Evolutionary conservation across 2,329 filamentous ascomycete genomes (phyloP).

Genomic region (Xylaria digitata): DNA sequence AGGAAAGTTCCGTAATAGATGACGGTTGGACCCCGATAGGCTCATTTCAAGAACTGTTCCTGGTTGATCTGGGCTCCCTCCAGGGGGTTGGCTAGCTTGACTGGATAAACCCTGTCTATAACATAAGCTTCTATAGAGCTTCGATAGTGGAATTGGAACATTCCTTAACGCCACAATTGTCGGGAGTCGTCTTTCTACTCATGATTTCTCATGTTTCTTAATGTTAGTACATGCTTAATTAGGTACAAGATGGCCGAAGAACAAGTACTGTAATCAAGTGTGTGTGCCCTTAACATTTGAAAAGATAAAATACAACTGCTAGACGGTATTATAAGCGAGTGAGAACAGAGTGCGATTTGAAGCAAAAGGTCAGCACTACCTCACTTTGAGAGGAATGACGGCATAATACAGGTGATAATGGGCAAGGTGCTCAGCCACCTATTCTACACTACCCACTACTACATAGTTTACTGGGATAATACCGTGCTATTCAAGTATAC

Average conservation of each 20-base stretch:
- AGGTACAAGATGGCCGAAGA: neutral
- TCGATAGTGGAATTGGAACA: conserved; percentile 19
- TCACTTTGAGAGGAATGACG: conserved; percentile 22
- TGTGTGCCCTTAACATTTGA: neutral
- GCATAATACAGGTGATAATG: conserved; percentile 18
- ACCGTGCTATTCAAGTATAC: no score
- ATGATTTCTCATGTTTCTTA: neutral
- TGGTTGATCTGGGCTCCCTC: conserved; percentile 13
- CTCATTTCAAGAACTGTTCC: conserved; percentile 20
- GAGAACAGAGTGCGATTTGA: conserved; percentile 7
- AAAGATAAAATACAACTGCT: neutral
- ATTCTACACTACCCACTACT: no score
- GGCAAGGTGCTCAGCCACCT: conserved; percentile 3
- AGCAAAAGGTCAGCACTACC: conserved; percentile 22
- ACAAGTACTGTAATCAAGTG: no score
- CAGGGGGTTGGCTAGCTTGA: conserved; percentile 5
- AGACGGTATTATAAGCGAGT: neutral
- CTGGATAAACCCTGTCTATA: conserved; percentile 26
- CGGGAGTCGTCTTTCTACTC: neutral
- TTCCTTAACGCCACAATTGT: conserved; percentile 10
- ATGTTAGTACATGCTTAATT: neutral
- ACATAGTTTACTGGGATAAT: no score
- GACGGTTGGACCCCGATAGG: conserved; percentile 36
- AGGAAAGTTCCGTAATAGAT: conserved; percentile 27
- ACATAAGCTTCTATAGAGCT: conserved; percentile 30